These are phyloP conservation scores for Geranomyces michiganensis DNA, from an alignment of 192 early-diverging fungal genomes.

Conservation along the genomic window DNA sequence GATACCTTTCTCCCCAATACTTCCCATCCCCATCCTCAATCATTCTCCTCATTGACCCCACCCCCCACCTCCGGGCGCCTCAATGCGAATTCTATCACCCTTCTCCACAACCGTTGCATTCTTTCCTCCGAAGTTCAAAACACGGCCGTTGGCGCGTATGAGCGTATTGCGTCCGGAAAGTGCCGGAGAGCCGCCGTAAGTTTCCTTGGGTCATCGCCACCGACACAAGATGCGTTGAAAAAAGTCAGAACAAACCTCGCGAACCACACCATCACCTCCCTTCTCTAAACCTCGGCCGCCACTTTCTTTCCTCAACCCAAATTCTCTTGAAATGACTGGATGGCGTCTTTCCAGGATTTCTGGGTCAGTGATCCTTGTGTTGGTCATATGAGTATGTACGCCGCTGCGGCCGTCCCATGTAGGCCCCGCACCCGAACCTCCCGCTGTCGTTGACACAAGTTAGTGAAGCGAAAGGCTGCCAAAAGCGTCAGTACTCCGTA, in stretches of 20 bases:
- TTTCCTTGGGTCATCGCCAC: conserved; percentile 83
- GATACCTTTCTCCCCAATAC: too few relatives aligned
- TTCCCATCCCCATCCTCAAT: too few relatives aligned
- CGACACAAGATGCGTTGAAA: conserved; percentile 83
- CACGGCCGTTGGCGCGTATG: conserved; percentile 52
- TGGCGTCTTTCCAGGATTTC: conserved; percentile 84
- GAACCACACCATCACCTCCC: conserved; percentile 89
- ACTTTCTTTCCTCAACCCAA: conserved; percentile 67
- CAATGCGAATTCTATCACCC: conserved; percentile 81
- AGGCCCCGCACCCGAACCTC: conserved; percentile 83
- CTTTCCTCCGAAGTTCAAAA: conserved; percentile 82
- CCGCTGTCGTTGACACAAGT: too few relatives aligned
- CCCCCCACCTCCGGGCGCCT: conserved; percentile 94
- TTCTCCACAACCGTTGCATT: conserved; percentile 75
- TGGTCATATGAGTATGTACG: conserved; percentile 87
- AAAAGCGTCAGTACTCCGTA: too few relatives aligned
- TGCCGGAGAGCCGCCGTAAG: conserved; percentile 65
- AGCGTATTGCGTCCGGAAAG: conserved; percentile 83
- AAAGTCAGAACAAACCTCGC: conserved; percentile 75
- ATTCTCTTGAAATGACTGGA: conserved; percentile 85
- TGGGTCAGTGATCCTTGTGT: conserved; percentile 96
- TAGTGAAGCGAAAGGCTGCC: too few relatives aligned
- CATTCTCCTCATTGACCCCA: too few relatives aligned
- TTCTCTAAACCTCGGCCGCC: conserved; percentile 76
- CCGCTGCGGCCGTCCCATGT: conserved; percentile 82